Base-by-base conservation (phyloP, 2,329 filamentous ascomycete species). In the Cytospora piceae region DNA sequence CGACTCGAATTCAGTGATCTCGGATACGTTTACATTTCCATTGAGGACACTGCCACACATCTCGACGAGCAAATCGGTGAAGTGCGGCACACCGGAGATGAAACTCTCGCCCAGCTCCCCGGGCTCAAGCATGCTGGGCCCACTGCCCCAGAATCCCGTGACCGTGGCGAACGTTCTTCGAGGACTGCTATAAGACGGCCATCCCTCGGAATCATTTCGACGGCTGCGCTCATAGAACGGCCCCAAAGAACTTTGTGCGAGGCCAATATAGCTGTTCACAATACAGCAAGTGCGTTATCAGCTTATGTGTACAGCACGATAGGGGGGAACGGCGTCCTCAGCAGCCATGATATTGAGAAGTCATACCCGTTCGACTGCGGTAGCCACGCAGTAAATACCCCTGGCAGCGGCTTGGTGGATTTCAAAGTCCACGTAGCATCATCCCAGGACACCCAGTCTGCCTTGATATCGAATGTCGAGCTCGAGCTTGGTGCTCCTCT, bases 391-490 rank as follows among this genome's bases (percentile, higher is more conserved):
- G 65, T 67, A 22, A 67, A 67, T 54, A 63, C 22, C 11, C 65
- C 65, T 39, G 65, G 65, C 51, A 67, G 56, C 39, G 65, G 65
- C 64, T 63, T 64, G 6, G 56, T 67, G 7, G 65, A 67, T 15
- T 58, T 67, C 14, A 67, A 37, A 46, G 65, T 67, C 65, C 65
- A 67, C 17, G 65, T 64, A 29, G 34, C 14, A 60, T 67, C 65
- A 32, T 67, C 65, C 65, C 65, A 67, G 17, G 61, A 61, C 17
- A 67, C 57, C 65, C 65, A 67, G 46, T 67, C 65, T 56, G 65
- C 62, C 3, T 54, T 64, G 56, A 64, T 64, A 49, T 64, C 62
- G 32, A 64, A 64, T n/a, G 31, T 29, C 46, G 62, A 64, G 62
- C 56, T 64, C 22, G 49, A 46, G 34, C 49, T 53, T 54, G 62